Conservation (phyloP, 2,329 filamentous ascomycete genomes). For the Sporothrix variecibatus region DNA sequence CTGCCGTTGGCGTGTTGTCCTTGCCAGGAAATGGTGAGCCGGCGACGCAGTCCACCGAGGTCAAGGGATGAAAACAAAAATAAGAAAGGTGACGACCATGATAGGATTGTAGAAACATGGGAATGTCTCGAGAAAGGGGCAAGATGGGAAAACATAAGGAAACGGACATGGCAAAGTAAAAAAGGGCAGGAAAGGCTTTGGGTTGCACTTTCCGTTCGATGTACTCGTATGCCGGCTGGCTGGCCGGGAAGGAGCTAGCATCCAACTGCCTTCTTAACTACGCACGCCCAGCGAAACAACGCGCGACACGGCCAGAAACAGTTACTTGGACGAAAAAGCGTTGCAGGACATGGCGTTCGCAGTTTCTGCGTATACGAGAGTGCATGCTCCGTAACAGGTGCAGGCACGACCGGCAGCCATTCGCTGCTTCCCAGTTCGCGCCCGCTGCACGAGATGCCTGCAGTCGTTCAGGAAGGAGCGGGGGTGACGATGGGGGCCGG, state of each 20-base stretch:
- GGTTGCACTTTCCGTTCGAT: neutral
- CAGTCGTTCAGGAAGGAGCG: neutral
- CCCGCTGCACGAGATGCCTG: neutral
- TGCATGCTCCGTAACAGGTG: neutral
- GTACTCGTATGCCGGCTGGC: neutral
- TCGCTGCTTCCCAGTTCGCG: conserved; percentile 2
- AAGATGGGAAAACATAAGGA: neutral
- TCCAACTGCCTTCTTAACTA: neutral
- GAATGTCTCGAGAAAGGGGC: neutral
- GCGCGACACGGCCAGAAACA: neutral
- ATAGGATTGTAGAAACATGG: neutral
- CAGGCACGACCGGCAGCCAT: neutral
- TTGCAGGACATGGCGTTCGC: neutral
- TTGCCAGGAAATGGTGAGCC: neutral
- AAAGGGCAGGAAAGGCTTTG: neutral
- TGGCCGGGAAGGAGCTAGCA: conserved; percentile 5
- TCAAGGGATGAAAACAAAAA: neutral
- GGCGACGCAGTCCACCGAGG: neutral
- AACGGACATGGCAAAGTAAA: neutral
- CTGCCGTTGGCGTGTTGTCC: neutral
- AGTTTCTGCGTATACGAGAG: neutral
- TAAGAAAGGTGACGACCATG: neutral
- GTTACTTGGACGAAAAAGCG: neutral
- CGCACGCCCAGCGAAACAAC: neutral
- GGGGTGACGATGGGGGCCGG: neutral